Base-by-base conservation (phyloP, 495 filamentous ascomycete genomes). In the Annulohypoxylon maeteangense region DNA sequence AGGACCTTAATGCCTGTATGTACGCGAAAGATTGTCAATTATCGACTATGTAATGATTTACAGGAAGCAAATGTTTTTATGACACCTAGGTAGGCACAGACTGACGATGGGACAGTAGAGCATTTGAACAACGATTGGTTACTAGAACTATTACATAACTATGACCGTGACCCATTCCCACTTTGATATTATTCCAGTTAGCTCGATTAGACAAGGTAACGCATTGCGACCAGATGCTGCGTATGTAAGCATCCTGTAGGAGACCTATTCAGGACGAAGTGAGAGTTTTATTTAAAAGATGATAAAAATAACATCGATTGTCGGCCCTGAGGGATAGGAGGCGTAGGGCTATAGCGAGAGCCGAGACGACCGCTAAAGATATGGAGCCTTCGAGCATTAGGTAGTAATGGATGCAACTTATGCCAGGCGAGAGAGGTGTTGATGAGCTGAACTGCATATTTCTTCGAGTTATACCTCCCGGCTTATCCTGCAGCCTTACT, bases 401-500 rank as follows among this genome's bases (percentile, higher is more conserved):
- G 36, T 16, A 7, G 38, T 42, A 45, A 38, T 20, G 16, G 36
- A 44, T 32, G 16, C 22, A 27, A 38, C 25, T 61, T 36, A 22
- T 48, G 59, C 59, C 8, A 7, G 7, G 23, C 25, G 32, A 38
- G 12, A 12, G 22, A 40, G 10, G 48, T 32, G 27, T 42, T 31
- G 40, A 25, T 56, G 40, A 50, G 45, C 59, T 68, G 65, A 55
- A 38, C 53, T 58, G 16, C 42, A 23, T 31, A 34, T 27, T 53
- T 25, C 51, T 40, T n/a, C 12, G 25, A 38, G 12, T 36, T 23
- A 42, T 36, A 14, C 36, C 50, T 44, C 51, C 59, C 42, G 36
- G 27, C 51, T 31, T 42, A 62, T 58, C 16, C 51, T 56, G 53
- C 51, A 69, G 66, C 40, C 67, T 25, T 70, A 64, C 53, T 47